These are phyloP conservation scores for Drosera spatulata DNA, from an alignment of 179 eudicot species.

Conservation along the genomic window DNA sequence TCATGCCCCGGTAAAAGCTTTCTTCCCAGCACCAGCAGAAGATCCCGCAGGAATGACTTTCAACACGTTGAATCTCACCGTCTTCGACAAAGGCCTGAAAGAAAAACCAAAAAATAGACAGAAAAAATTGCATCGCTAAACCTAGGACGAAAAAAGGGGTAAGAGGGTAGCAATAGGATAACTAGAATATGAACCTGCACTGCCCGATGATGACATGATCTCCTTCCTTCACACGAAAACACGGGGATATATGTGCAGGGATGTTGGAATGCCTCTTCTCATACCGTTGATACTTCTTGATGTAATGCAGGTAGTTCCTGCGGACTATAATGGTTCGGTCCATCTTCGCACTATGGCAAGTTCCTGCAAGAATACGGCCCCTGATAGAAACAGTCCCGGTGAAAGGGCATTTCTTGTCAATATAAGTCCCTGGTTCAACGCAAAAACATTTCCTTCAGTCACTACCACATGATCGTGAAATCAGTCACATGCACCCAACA, in stretches of 20 bases:
- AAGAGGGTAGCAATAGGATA: not conserved
- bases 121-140: not conserved
- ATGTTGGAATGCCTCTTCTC: conserved; percentile 25
- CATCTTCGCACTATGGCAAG: conserved; percentile 23
- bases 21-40: conserved; percentile 23
- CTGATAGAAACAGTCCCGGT: conserved; percentile 18
- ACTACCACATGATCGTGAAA: no score
- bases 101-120: no score
- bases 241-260: conserved; percentile 4
- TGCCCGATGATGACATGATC: conserved; percentile 18
- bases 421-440: conserved; percentile 10
- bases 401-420: conserved; percentile 25
- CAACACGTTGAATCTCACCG: no score
- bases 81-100: conserved; percentile 17
- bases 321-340: conserved; percentile 17
- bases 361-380: conserved; percentile 20
- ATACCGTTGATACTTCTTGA: conserved; percentile 20
- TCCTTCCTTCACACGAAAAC: conserved; percentile 19
- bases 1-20: conserved; percentile 21
- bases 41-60: conserved; percentile 12
- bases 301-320: conserved; percentile 17
- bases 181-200: conserved; percentile 11
- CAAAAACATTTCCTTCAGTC: no score
- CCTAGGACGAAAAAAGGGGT: not conserved
- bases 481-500: no score